Evolutionary conservation across 2,329 filamentous ascomycete genomes (phyloP), one percentile per base, ranked within the genome.

Genomic region (Venturia nashicola): DNA sequence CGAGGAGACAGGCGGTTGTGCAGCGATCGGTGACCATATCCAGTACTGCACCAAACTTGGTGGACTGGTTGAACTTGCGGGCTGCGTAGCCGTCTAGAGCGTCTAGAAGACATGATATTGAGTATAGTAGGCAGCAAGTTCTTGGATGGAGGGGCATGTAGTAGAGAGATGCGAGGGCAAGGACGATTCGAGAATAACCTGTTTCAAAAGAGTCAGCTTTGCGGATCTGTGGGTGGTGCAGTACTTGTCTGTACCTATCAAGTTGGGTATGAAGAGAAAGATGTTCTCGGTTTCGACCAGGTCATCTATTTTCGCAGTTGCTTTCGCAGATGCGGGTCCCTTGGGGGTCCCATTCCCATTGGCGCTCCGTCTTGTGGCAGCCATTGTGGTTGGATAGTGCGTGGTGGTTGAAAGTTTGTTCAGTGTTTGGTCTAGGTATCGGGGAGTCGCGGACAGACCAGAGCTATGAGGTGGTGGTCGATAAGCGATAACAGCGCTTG

Each of bases 1-100:
- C 92, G 60, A 99, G 84, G 70, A 99, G 79, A 76, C 94, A 99
- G 2, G 93, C 87, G 3, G 94, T 99, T 39, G 93, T 97, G 81
- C 94, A 97, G 66, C 94, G 88, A 77, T 99, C 94, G 20, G 94
- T 99, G 66, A 99, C 93, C 94, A 99, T 99, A 79, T 99, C 94
- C 67, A 99, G 83, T 42, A 99, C 93, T 40, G 93, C 94, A 67
- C 94, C 94, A 75, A 99, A 99, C 68, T 89, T 89, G 63, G 94
- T 97, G 44, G 90, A 93, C 76, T 99, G 94, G 71, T 96, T 85
- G 74, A 93, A 87, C 71, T 84, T 80, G 59, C 90, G 87, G 65
- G 94, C 94, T n/a, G 92, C 92, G 70, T 92, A 88, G 70, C 94
- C 94, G 74, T 99, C 94, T 67, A 97, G 84, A 57, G 93, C 94